Conservation (phyloP, 1,139 yeast species). For the Zhuliangozyma parablackwelliae region DNA sequence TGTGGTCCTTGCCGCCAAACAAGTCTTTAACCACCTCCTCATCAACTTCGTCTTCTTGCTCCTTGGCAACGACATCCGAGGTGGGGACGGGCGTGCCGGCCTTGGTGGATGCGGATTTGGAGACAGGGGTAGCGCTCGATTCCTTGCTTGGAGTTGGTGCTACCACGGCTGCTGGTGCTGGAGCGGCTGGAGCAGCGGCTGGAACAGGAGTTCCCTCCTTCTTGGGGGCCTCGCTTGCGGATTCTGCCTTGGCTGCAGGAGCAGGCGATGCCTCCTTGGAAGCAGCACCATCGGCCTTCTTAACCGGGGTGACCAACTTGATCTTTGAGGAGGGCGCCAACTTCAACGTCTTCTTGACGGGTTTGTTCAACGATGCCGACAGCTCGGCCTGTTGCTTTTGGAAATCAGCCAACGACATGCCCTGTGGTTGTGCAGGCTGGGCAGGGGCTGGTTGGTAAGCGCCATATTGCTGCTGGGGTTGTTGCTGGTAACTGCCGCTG, state of each 20-base stretch:
- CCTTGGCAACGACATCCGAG: constrained; percentile 55
- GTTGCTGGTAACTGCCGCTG: constrained; percentile 8
- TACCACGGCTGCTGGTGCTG: constrained; percentile 8
- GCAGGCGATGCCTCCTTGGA: constrained; percentile 17
- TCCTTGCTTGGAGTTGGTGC: constrained; percentile 1
- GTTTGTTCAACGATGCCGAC: constrained; percentile 45
- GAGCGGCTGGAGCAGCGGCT: constrained; percentile 8
- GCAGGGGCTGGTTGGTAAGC: constrained; percentile 10
- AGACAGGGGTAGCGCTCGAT: constrained; percentile 9
- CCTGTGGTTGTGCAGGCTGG: constrained; percentile 31
- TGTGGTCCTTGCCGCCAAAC: constrained; percentile 96
- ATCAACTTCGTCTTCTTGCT: constrained; percentile 84
- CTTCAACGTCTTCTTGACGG: constrained; percentile 54
- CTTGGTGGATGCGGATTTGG: constrained; percentile 4
- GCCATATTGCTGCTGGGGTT: constrained; percentile 7
- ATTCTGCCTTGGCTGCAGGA: constrained; percentile 11
- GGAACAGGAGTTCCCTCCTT: constrained; percentile 13
- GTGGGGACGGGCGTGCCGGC: constrained; percentile 12
- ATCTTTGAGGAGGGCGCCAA: constrained; percentile 63
- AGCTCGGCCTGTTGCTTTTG: constrained; percentile 61
- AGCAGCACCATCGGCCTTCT: constrained; percentile 23
- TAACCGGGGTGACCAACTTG: constrained; percentile 60
- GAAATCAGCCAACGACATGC: constrained; percentile 85
- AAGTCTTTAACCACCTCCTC: constrained; percentile 83
- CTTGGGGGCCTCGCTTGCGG: constrained; percentile 4